Percentiles rank a stretch among this genome's conserved stretches.
phyloP scores from a whole-genome alignment of 164 flowering plant species.

The Dillenia suffruticosa region DNA sequence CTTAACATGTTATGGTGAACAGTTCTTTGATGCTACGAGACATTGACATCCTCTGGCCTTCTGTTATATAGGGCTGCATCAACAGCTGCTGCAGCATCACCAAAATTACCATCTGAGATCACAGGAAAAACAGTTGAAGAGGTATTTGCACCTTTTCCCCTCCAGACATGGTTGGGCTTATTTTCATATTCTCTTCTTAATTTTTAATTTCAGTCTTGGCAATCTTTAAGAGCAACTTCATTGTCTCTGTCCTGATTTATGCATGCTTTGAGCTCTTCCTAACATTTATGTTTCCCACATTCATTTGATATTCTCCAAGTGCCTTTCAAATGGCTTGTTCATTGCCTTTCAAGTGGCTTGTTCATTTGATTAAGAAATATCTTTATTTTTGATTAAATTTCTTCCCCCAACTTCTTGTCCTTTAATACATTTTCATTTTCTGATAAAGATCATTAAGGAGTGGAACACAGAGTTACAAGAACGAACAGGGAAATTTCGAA shows the following conservation, averaged over 20 bases:
- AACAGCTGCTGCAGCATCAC: conserved; percentile 46
- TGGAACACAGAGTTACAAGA: conserved; percentile 97
- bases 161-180: neutral
- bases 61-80: conserved; percentile 37
- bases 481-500: conserved; percentile 84
- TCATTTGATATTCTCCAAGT: neutral
- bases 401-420: neutral
- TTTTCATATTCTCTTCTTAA: neutral
- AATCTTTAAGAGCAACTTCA: too few species aligned
- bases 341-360: too few species aligned
- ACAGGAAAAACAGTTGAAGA: conserved; percentile 95
- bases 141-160: conserved; percentile 33
- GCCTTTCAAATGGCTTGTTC: too few species aligned
- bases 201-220: neutral
- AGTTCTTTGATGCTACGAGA: neutral
- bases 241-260: too few species aligned
- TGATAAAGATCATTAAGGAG: conserved; percentile 81
- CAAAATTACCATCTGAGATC: conserved; percentile 93
- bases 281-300: neutral
- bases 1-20: neutral
- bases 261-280: too few species aligned
- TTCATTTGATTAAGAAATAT: too few species aligned
- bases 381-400: neutral
- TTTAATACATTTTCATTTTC: neutral
- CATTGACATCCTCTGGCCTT: neutral